These are phyloP conservation scores for Lodderomyces oxycetoniae DNA, from an alignment of 1,139 yeast genomes.

Conservation along the genomic window DNA sequence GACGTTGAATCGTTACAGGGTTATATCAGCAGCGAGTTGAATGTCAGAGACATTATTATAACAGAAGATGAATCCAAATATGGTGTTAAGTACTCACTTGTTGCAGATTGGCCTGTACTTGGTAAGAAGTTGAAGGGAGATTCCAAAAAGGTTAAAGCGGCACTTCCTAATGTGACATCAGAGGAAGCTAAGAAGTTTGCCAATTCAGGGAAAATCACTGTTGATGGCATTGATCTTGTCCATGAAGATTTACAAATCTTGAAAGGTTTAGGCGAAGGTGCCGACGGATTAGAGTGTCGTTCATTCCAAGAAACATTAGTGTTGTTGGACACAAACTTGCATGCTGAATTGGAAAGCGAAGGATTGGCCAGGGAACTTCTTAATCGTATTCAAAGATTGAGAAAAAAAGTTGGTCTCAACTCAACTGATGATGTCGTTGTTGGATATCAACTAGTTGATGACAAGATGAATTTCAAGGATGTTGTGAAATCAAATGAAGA, in stretches of 20 bases:
- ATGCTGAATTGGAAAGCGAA: constrained; percentile 86
- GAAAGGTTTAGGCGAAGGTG: constrained; percentile 71
- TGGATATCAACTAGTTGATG: constrained; percentile 68
- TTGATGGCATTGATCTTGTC: constrained; percentile 84
- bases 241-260: constrained; percentile 85
- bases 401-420: constrained; percentile 93
- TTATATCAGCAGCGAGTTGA: constrained; percentile 86
- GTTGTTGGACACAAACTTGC: constrained; percentile 80
- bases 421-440: constrained; percentile 94
- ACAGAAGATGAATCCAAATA: constrained; percentile 89
- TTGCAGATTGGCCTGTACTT: constrained; percentile 98
- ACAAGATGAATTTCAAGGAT: constrained; percentile 63
- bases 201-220: constrained; percentile 67
- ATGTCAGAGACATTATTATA: constrained; percentile 81
- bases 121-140: constrained; percentile 97
- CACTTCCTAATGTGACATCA: constrained; percentile 75
- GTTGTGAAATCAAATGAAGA: constrained; percentile 63
- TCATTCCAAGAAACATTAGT: constrained; percentile 85
- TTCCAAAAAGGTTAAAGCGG: constrained; percentile 90
- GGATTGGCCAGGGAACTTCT: constrained; percentile 95
- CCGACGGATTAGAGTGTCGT: constrained; percentile 77
- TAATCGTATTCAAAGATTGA: constrained; percentile 94
- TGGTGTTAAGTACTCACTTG: constrained; percentile 88
- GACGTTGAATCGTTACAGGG: constrained; percentile 75
- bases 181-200: constrained; percentile 78